Base-by-base conservation (phyloP, 108 stramenopile genomes). In the Cyclotella kingstonii region DNA sequence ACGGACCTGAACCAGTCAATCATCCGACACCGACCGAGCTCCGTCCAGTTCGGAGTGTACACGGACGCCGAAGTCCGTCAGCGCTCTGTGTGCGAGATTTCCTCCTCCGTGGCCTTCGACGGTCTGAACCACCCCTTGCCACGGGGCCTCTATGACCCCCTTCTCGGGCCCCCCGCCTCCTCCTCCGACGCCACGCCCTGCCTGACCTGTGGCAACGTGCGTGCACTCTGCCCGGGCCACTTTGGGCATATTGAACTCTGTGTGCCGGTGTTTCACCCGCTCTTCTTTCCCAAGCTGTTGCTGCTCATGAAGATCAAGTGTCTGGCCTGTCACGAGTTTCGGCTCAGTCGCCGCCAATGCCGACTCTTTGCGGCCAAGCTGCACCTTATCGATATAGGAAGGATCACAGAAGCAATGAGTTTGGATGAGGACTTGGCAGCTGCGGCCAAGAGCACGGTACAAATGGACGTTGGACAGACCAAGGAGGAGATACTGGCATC, bases 181-280 rank as follows among this genome's bases (percentile, higher is more conserved):
- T 49, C 59, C 6, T 22, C 18, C 27, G 52, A 25, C 18, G 53
- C 49, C 41, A 68, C 69, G 5, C 65, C 81, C 28, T 99, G 99
- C 81, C 44, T 76, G 18, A 99, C 99, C 6, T 99, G 99, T 76
- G 88, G 86, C 1, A 75, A 85, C 29, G 53, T 77, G 34, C 91
- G 76, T 38, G 21, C 65, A 11, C 43, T 78, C 19, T 99, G 99
- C 58, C 95, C 97, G 3, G 99, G 99, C 9, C 99, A 99, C 72
- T 68, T 91, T 46, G 99, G 97, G 0, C 96, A 95, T 56, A 87
- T 99, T 31, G 96, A 98, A 64, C 77, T 99, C 30, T 91, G 91
- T 70, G 96, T 98, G 0, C 96, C 96, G 6, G 79, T 97, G 5
- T 98, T 97, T 54, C 89, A 98, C 64, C 97, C 98, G 0, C 68